A percentile compares a stretch with the other conserved stretches of the same genome.
Conservation (phyloP, 352 stramenopile species). For the Phytophthora ohioensis region DNA sequence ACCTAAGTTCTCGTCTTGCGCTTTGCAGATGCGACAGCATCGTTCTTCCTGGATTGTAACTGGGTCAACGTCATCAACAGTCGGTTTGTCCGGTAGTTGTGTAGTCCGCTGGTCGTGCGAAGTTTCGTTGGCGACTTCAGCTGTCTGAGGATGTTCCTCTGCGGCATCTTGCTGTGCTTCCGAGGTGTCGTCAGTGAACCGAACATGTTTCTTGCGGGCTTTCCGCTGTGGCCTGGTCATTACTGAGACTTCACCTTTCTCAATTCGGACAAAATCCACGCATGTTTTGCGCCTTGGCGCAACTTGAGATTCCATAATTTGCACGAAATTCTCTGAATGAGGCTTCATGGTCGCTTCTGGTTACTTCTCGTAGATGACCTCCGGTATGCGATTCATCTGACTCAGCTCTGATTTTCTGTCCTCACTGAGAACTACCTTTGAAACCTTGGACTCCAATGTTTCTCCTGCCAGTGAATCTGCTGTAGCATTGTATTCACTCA, state of each 20-base stretch:
- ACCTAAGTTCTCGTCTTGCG: conserved; percentile 17
- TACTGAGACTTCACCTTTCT: neutral
- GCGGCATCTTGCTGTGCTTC: no score
- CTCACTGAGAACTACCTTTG: no score
- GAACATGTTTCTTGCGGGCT: neutral
- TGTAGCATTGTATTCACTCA: neutral
- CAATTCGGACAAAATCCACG: conserved; percentile 1
- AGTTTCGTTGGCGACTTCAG: neutral
- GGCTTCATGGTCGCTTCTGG: neutral
- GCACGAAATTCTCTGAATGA: neutral
- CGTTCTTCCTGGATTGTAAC: conserved; percentile 14
- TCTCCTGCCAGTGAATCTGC: neutral
- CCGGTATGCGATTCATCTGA: no score
- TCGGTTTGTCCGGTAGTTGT: neutral
- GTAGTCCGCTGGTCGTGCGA: neutral
- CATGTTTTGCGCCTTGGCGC: neutral
- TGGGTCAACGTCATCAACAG: conserved; percentile 9
- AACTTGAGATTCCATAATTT: neutral
- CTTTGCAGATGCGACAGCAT: neutral
- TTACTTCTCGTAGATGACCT: no score
- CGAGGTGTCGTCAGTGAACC: conserved; percentile 6
- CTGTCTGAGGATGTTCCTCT: neutral
- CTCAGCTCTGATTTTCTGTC: no score
- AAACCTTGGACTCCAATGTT: neutral
- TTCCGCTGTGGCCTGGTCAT: conserved; percentile 4